These are phyloP conservation scores for Sicyos baderoa DNA, from an alignment of 306 rosid genomes.

Conservation along the genomic window DNA sequence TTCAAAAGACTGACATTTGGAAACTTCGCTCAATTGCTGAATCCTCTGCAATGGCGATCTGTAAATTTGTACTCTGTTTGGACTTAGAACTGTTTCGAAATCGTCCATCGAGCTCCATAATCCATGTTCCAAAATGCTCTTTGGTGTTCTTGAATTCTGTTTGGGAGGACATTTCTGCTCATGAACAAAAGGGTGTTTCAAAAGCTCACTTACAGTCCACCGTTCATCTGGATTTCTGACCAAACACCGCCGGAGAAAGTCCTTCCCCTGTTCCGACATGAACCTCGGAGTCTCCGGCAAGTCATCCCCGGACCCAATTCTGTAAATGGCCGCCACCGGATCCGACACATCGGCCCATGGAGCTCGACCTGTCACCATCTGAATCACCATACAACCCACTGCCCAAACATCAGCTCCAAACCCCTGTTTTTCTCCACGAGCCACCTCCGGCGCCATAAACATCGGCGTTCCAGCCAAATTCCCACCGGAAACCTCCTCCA, in stretches of 20 bases:
- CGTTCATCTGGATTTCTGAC: slow-evolving; percentile 46
- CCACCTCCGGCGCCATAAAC: slow-evolving; percentile 94
- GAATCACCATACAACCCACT: slow-evolving; percentile 65
- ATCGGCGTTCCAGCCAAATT: slow-evolving; percentile 57
- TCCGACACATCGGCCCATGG: slow-evolving; percentile 50
- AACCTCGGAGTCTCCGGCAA: slow-evolving; percentile 52
- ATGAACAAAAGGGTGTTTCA: slow-evolving; percentile 48
- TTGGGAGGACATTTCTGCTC: slow-evolving; percentile 13
- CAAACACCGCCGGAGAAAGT: slow-evolving; percentile 65
- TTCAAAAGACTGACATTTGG: slow-evolving; percentile 11
- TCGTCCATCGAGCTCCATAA: slow-evolving; percentile 25
- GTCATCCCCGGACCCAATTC: slow-evolving; percentile 48
- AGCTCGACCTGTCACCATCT: slow-evolving; percentile 66
- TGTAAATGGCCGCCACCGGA: slow-evolving; percentile 48
- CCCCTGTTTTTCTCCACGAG: slow-evolving; percentile 78
- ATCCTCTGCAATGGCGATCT: slow-evolving; percentile 38
- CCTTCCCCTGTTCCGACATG: slow-evolving; percentile 57
- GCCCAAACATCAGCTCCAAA: slow-evolving; percentile 85
- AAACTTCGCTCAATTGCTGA: slow-evolving; percentile 26
- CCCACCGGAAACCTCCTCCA: slow-evolving; percentile 10
- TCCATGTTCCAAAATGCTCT: slow-evolving; percentile 42
- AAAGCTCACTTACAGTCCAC: slow-evolving; percentile 62
- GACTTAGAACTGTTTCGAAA: slow-evolving; percentile 20
- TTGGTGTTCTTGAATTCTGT: slow-evolving; percentile 41
- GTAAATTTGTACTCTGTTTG: slow-evolving; percentile 22